These are phyloP conservation scores for Colletotrichum tabaci DNA, from an alignment of 2,329 filamentous ascomycete species.

Conservation along the genomic window DNA sequence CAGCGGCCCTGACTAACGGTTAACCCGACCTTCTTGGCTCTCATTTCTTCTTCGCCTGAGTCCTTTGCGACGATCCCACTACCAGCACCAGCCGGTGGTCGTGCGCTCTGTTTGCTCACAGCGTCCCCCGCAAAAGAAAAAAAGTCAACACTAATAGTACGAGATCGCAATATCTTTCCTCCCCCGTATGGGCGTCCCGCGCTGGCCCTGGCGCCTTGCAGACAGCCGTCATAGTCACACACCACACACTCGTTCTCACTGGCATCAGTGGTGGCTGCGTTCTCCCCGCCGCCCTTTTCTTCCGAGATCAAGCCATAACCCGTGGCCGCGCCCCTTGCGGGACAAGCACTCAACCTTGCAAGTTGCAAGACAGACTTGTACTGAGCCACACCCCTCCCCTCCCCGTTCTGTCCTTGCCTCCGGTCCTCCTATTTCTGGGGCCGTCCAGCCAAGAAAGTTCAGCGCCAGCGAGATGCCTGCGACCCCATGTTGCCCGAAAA, in stretches of 20 bases:
- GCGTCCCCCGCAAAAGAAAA: constrained; percentile 21
- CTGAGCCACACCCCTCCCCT: constrained; percentile 26
- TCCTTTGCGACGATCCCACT: constrained; percentile 28
- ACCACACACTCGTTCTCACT: no score
- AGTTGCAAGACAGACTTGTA: constrained; percentile 22
- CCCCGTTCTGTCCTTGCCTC: constrained; percentile 32
- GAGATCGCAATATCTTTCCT: neutral
- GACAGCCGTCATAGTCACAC: no score
- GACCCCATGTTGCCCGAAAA: constrained; percentile 25
- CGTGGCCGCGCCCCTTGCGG: constrained; percentile 6
- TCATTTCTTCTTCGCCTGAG: constrained; percentile 33
- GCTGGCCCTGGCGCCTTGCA: constrained; percentile 10
- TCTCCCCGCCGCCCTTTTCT: constrained; percentile 7
- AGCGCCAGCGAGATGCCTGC: constrained; percentile 5
- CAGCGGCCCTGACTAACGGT: constrained; percentile 1
- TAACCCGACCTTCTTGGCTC: constrained; percentile 2
- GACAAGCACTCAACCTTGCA: constrained; percentile 6
- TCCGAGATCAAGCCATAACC: constrained; percentile 27
- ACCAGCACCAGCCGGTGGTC: neutral
- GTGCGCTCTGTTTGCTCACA: constrained; percentile 8
- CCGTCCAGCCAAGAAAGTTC: neutral
- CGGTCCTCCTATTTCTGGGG: constrained; percentile 18
- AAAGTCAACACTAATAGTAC: no score
- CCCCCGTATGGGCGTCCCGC: constrained; percentile 10
- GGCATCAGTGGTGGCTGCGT: constrained; percentile 1